Conservation (phyloP, 192 early-diverging fungal genomes). For the Anaeromyces robustus region DNA sequence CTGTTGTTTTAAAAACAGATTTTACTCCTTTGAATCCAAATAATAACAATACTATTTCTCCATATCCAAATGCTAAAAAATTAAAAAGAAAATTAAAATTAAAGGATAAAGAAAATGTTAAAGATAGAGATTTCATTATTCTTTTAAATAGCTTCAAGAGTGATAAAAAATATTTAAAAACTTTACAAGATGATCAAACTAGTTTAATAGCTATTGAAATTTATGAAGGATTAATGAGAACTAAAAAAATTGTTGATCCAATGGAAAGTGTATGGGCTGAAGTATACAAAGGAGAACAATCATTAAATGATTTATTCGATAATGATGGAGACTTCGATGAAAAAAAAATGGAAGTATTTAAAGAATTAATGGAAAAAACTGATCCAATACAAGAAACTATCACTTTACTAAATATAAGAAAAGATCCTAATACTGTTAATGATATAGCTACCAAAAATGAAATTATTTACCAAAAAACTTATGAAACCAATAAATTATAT, state of each 20-base stretch:
- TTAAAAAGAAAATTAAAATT: no score
- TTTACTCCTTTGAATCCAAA: no score
- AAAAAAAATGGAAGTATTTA: no score
- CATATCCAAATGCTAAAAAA: no score
- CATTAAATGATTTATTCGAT: not conserved
- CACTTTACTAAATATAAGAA: not conserved
- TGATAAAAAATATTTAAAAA: not conserved
- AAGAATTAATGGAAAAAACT: no score
- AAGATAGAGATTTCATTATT: not conserved
- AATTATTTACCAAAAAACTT: not conserved
- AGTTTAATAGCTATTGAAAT: not conserved
- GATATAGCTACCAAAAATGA: not conserved
- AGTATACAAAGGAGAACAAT: no score
- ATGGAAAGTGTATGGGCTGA: no score
- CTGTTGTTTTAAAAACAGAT: no score
- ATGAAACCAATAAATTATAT: not conserved
- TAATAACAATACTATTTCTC: no score
- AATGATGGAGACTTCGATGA: no score
- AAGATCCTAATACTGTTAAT: not conserved
- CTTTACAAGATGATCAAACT: not conserved
- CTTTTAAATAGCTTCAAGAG: not conserved
- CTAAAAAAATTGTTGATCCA: no score
- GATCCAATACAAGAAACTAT: no score
- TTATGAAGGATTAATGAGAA: not conserved
- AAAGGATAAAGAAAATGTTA: not conserved